Evolutionary conservation across 352 stramenopile species (phyloP).

Genomic region (Globisporangium carolinianum): DNA sequence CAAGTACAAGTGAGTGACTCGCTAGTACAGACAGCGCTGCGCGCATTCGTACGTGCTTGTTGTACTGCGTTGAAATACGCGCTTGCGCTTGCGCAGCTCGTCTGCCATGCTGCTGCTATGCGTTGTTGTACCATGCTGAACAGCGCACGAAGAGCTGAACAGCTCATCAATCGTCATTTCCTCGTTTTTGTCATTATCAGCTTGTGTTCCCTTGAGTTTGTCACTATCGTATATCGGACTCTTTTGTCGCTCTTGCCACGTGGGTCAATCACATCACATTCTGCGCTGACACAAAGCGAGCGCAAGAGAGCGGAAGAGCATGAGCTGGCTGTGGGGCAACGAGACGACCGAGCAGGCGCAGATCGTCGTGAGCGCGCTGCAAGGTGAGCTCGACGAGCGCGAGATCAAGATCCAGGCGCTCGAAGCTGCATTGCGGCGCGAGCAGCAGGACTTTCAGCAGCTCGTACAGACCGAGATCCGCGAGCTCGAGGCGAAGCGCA

Average conservation of each 20-base stretch:
- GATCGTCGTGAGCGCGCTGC: conserved; percentile 75
- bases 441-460: conserved; percentile 66
- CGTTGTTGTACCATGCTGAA: too few relatives aligned
- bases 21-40: too few relatives aligned
- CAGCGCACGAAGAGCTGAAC: too few relatives aligned
- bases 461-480: conserved; percentile 54
- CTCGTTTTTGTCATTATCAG: too few relatives aligned
- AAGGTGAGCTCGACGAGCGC: conserved; percentile 75
- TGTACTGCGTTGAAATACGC: not conserved
- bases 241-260: too few relatives aligned
- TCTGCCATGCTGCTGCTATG: too few relatives aligned
- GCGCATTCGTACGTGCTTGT: not conserved
- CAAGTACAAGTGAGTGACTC: conserved; percentile 18
- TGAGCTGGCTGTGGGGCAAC: conserved; percentile 84
- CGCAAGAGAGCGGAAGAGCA: conserved; percentile 4
- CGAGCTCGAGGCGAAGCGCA: conserved; percentile 53
- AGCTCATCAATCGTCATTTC: too few relatives aligned
- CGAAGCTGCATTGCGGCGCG: conserved; percentile 58
- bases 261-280: conserved; percentile 3
- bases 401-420: conserved; percentile 77
- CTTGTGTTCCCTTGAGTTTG: too few relatives aligned
- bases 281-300: too few relatives aligned
- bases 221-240: too few relatives aligned
- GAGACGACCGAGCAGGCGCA: conserved; percentile 82
- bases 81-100: too few relatives aligned